A percentile compares a stretch with the other conserved stretches of the same genome.
phyloP scores from a whole-genome alignment of 176 grass and related monocot species.

The Aegilops tauschii region DNA sequence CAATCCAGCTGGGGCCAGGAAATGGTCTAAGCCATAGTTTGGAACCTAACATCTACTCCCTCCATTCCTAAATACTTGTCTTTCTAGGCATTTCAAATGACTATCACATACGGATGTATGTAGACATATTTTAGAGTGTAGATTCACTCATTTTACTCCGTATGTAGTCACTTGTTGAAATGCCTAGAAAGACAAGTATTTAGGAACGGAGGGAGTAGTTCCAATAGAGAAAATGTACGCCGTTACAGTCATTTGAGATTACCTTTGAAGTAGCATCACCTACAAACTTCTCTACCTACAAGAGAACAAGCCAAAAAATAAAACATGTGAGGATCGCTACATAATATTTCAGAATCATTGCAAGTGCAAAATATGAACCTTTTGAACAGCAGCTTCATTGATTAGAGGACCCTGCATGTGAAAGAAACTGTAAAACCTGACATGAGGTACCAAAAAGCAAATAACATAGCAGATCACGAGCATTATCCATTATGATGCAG shows the following conservation, averaged over 20 bases:
- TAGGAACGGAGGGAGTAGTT: neutral
- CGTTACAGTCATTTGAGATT: conserved; percentile 22
- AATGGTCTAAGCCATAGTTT: neutral
- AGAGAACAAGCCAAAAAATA: conserved; percentile 24
- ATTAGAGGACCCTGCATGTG: conserved; percentile 88
- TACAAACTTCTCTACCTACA: conserved; percentile 87
- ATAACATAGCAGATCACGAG: conserved; percentile 18
- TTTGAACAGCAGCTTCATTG: conserved; percentile 83
- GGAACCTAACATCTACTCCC: neutral
- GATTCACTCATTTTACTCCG: no score
- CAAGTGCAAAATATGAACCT: conserved; percentile 41
- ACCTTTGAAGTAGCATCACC: conserved; percentile 87
- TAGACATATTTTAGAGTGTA: no score
- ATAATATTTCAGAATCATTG: neutral
- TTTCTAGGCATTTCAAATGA: no score
- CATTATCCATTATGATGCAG: neutral
- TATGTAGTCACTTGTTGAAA: no score
- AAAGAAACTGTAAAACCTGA: conserved; percentile 25
- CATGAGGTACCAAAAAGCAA: neutral
- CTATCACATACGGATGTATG: no score
- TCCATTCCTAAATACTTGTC: no score
- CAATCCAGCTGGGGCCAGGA: neutral
- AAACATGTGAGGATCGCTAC: conserved; percentile 16
- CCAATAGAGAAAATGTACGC: neutral
- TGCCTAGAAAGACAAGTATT: no score